Evolutionary conservation across 1,139 yeast species (phyloP), one percentile per base, ranked within the genome.

Genomic region (Insectozyma bohioensis): DNA sequence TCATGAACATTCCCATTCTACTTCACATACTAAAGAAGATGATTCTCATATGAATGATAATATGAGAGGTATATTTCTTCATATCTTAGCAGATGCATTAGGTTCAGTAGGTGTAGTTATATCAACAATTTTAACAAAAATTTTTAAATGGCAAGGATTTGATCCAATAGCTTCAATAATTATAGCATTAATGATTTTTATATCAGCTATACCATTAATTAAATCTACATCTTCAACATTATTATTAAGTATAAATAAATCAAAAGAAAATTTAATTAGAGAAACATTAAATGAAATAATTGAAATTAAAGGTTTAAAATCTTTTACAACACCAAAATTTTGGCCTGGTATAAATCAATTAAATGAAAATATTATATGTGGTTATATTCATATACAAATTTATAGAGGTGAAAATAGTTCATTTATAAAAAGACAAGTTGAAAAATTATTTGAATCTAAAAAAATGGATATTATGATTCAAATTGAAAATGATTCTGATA

Each of bases 41-140:
- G 54, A 50, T 23, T 58, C 58, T 18, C 56, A 43, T 12, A 61
- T 63, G 66, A 85, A 85, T 52, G 96, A 90, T 49, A 92, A 92
- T 54, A 86, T 92, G 95, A 80, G 81, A 41, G 99, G 99, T 14
- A 87, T 92, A 8, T 92, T 92, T 48, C 64, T 92, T 27, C 99
- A 92, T 49, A 85, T 92, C 27, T 58, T 92, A 29, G 98, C 99
- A 0, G 99, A 92, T 50, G 92, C 98, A 0, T 65, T 94, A 20
- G 98, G 99, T 0, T 90, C 97, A 0, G 95, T 88, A 0, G 97
- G 98, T 5, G 99, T 94, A 15, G 92, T 94, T 9, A 59, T 86
- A 0, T 88, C 97, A 0, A 92, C 98, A 0, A 37, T 83, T 2
- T 57, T 83, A 24, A 79, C 85, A 14, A 78, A 77, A 37, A 41